Evolutionary conservation across 2,329 filamentous ascomycete genomes (phyloP).

Genomic region (Trichoderma polysporum): DNA sequence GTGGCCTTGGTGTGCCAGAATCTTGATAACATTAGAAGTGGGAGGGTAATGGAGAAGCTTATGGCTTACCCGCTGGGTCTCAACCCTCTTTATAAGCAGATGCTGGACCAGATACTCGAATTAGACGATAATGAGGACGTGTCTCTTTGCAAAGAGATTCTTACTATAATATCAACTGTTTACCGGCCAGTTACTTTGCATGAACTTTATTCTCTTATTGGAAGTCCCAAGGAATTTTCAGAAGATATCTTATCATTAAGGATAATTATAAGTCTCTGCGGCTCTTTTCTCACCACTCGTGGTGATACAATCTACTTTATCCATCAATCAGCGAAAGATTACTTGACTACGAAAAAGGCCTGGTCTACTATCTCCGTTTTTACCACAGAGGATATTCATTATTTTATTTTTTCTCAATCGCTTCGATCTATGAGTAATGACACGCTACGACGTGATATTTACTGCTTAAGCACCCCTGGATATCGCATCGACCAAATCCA

Average conservation of each 20-base stretch:
- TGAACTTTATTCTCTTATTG: not conserved
- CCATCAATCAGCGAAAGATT: slow-evolving; percentile 47
- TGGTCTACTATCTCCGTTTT: no score
- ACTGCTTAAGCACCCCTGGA: slow-evolving; percentile 27
- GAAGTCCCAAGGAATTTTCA: not conserved
- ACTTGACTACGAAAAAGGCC: slow-evolving; percentile 39
- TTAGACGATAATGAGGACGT: no score
- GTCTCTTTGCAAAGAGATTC: no score
- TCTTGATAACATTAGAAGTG: not conserved
- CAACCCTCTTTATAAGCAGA: no score
- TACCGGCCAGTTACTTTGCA: no score
- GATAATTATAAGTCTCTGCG: slow-evolving; percentile 29
- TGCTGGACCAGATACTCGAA: no score
- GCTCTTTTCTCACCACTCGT: slow-evolving; percentile 41
- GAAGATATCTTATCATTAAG: not conserved
- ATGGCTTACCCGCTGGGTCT: not conserved
- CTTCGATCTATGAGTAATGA: slow-evolving; percentile 24
- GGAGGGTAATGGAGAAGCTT: no score
- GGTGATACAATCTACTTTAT: slow-evolving; percentile 37
- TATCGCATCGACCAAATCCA: slow-evolving; percentile 17
- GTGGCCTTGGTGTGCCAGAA: not conserved
- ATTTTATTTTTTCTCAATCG: slow-evolving; percentile 33
- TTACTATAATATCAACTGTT: no score
- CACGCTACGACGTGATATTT: slow-evolving; percentile 39
- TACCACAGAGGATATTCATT: slow-evolving; percentile 30